phyloP scores from a whole-genome alignment of 441 rosid genomes.

The Biscutella laevigata region DNA sequence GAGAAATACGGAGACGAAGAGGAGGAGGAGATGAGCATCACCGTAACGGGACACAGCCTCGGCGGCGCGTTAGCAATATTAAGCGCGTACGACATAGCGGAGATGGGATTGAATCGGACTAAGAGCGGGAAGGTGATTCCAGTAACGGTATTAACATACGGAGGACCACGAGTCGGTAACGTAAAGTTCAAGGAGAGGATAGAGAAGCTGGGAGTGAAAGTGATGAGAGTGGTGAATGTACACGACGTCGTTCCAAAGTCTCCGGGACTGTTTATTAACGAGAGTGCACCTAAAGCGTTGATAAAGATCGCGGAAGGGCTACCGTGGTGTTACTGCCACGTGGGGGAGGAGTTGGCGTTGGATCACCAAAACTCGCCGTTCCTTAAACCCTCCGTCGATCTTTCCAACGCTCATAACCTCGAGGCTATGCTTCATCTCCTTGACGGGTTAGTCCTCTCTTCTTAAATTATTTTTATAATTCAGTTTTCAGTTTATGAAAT shows the following conservation, averaged over 20 bases:
- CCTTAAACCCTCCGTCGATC: conserved; percentile 44
- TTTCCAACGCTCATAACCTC: conserved; percentile 53
- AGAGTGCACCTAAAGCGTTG: conserved; percentile 31
- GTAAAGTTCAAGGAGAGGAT: conserved; percentile 42
- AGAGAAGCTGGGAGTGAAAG: conserved; percentile 39
- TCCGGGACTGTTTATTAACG: conserved; percentile 53
- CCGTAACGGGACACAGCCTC: conserved; percentile 53
- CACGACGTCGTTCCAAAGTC: conserved; percentile 46
- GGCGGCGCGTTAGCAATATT: conserved; percentile 55
- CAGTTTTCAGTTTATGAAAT: too few species aligned
- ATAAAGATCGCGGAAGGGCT: conserved; percentile 45
- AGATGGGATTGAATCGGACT: conserved; percentile 45
- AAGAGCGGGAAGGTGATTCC: conserved; percentile 33
- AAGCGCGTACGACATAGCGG: conserved; percentile 55
- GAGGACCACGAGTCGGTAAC: conserved; percentile 60
- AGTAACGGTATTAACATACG: conserved; percentile 35
- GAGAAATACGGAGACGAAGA: conserved; percentile 34
- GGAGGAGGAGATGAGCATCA: conserved; percentile 41
- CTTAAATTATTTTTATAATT: too few species aligned
- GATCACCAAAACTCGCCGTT: conserved; percentile 69
- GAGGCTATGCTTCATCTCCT: conserved; percentile 74
- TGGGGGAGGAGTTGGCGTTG: conserved; percentile 60
- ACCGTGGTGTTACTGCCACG: conserved; percentile 86
- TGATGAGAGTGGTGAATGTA: conserved; percentile 46
- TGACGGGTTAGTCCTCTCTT: conserved; percentile 49